These are phyloP conservation scores for Penicillium occitanis DNA, from an alignment of 2,329 filamentous ascomycete species.

Conservation along the genomic window DNA sequence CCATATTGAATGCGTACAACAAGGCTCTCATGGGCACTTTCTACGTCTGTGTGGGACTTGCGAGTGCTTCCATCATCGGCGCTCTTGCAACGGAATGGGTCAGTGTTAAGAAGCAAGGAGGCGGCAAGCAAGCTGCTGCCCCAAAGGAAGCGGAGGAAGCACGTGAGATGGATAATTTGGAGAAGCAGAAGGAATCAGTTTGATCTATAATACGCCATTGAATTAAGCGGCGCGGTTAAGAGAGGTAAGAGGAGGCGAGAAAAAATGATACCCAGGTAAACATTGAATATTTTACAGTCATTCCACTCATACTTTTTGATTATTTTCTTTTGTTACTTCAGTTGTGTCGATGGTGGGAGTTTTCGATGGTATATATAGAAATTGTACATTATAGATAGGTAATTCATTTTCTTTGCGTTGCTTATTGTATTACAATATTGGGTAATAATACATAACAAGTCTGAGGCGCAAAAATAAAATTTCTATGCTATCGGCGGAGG, in stretches of 20 bases:
- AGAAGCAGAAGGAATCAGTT: not conserved
- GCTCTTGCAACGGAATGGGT: constrained; percentile 19
- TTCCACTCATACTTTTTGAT: not conserved
- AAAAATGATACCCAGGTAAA: not conserved
- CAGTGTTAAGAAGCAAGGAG: constrained; percentile 16
- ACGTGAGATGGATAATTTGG: not conserved
- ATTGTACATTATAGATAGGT: not conserved
- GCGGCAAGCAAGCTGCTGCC: constrained; percentile 25
- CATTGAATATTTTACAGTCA: not conserved
- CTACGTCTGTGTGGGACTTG: constrained; percentile 14
- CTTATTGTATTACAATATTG: not conserved
- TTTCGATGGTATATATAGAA: not conserved
- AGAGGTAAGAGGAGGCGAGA: not conserved
- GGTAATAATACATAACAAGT: not conserved
- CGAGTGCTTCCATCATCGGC: constrained; percentile 18
- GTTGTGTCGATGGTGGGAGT: not conserved
- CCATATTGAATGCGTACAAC: constrained; percentile 20
- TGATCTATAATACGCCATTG: not conserved
- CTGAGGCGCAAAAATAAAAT: not conserved
- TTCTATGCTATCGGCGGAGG: not conserved
- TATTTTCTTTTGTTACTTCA: not conserved
- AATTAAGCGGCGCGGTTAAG: not conserved
- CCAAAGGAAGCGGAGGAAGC: not conserved
- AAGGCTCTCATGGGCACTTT: constrained; percentile 19
- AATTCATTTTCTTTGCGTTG: not conserved